Evolutionary conservation across 129 eudicot genomes (phyloP).

Genomic region (Scalesia atractyloides): DNA sequence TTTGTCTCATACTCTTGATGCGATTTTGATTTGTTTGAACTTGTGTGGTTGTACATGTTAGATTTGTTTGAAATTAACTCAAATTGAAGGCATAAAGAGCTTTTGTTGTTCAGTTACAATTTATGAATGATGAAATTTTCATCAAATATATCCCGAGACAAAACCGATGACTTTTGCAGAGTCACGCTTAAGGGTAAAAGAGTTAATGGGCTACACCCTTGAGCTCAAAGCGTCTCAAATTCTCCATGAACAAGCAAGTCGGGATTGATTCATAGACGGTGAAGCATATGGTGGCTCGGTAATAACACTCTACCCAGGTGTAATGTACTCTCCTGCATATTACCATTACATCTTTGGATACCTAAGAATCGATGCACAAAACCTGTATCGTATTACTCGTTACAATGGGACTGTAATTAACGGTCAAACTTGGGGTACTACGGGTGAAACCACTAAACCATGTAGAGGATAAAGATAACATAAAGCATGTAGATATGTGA

Average conservation of each 20-base stretch:
- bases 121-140: conserved; percentile 48
- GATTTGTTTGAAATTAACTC: too few species aligned
- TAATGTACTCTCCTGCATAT: conserved; percentile 85
- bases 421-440: conserved; percentile 90
- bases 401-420: conserved; percentile 92
- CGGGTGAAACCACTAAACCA: conserved; percentile 63
- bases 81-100: background rate
- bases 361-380: conserved; percentile 75
- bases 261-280: conserved; percentile 77
- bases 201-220: conserved; percentile 79
- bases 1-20: too few species aligned
- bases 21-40: too few species aligned
- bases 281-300: conserved; percentile 84
- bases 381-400: conserved; percentile 82
- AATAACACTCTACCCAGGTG: conserved; percentile 87
- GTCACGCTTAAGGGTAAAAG: conserved; percentile 55
- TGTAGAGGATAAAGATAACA: conserved; percentile 22
- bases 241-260: conserved; percentile 85
- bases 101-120: background rate
- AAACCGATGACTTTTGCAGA: conserved; percentile 61
- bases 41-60: too few species aligned
- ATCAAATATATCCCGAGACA: conserved; percentile 67
- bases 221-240: conserved; percentile 75
- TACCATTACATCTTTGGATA: conserved; percentile 92
- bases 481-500: too few species aligned